These are phyloP conservation scores for Acrocalymma vagum DNA, from an alignment of 2,329 filamentous ascomycete genomes.

Conservation along the genomic window DNA sequence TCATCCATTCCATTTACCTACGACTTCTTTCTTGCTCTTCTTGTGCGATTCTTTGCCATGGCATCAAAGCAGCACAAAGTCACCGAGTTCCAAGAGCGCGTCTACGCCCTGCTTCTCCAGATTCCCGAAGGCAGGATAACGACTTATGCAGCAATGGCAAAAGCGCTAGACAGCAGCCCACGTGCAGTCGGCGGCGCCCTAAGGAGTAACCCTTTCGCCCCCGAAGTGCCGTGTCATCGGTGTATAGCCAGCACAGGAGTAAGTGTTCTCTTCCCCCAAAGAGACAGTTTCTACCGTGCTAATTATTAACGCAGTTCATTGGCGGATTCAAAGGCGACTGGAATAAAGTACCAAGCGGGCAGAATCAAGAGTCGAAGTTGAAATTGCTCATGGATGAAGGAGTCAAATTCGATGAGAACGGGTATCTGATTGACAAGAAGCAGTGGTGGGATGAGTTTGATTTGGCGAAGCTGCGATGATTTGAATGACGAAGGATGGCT, in stretches of 20 bases:
- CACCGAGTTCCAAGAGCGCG: conserved; percentile 50
- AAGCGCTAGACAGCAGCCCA: conserved; percentile 73
- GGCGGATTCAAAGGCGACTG: conserved; percentile 77
- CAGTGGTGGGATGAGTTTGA: conserved; percentile 56
- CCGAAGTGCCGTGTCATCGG: conserved; percentile 81
- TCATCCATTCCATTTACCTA: conserved; percentile 1
- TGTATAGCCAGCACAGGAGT: conserved; percentile 77
- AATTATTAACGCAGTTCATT: conserved; percentile 48
- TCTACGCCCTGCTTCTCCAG: conserved; percentile 78
- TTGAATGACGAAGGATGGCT: background rate
- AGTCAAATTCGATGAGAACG: conserved; percentile 68
- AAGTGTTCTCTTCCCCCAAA: conserved; percentile 26
- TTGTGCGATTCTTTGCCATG: background rate
- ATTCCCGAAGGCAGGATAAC: conserved; percentile 79
- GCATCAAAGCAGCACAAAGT: conserved; percentile 37
- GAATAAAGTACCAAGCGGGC: conserved; percentile 67
- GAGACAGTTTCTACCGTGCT: too few relatives aligned
- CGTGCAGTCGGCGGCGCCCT: conserved; percentile 81
- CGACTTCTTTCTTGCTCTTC: background rate
- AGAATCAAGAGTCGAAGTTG: conserved; percentile 72
- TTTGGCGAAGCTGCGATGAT: conserved; percentile 29
- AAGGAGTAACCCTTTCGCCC: conserved; percentile 81
- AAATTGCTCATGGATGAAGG: conserved; percentile 69
- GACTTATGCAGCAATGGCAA: conserved; percentile 78
- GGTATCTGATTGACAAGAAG: conserved; percentile 63